phyloP scores from a whole-genome alignment of 164 flowering plant genomes.

The Nelumbo lutea region DNA sequence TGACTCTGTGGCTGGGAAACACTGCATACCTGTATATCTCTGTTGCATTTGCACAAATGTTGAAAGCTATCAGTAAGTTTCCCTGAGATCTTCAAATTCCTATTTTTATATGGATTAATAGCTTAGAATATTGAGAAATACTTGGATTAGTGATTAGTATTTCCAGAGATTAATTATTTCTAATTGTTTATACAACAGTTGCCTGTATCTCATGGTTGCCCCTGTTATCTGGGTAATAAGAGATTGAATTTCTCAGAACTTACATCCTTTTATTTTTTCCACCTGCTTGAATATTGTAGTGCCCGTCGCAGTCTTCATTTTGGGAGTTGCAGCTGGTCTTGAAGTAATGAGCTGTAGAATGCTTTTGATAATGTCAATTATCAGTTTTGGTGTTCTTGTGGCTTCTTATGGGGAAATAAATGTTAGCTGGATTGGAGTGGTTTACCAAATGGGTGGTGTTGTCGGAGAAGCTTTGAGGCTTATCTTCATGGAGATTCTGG shows the following conservation, averaged over 20 bases:
- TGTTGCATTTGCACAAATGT: slow-evolving; percentile 98
- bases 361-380: slow-evolving; percentile 92
- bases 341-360: slow-evolving; percentile 91
- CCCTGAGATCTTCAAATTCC: background rate
- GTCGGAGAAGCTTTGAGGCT: slow-evolving; percentile 96
- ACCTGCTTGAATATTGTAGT: slow-evolving; percentile 42
- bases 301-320: slow-evolving; percentile 96
- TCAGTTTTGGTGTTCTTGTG: slow-evolving; percentile 93
- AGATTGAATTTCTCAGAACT: background rate
- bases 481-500: slow-evolving; percentile 96
- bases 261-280: background rate
- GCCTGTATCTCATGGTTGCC: slow-evolving; percentile 1
- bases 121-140: background rate
- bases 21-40: slow-evolving; percentile 97
- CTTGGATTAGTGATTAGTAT: background rate
- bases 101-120: background rate
- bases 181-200: background rate
- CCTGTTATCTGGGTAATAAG: background rate
- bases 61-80: slow-evolving; percentile 94
- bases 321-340: slow-evolving; percentile 90
- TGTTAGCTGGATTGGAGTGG: slow-evolving; percentile 92
- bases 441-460: slow-evolving; percentile 99
- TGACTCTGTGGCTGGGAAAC: slow-evolving; percentile 99
- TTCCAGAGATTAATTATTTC: background rate
- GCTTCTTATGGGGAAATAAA: slow-evolving; percentile 97